A percentile compares a stretch with the other conserved stretches of the same genome.
These are phyloP conservation scores for Pyrenophora teres DNA, from an alignment of 2,329 filamentous ascomycete genomes.

Conservation along the genomic window DNA sequence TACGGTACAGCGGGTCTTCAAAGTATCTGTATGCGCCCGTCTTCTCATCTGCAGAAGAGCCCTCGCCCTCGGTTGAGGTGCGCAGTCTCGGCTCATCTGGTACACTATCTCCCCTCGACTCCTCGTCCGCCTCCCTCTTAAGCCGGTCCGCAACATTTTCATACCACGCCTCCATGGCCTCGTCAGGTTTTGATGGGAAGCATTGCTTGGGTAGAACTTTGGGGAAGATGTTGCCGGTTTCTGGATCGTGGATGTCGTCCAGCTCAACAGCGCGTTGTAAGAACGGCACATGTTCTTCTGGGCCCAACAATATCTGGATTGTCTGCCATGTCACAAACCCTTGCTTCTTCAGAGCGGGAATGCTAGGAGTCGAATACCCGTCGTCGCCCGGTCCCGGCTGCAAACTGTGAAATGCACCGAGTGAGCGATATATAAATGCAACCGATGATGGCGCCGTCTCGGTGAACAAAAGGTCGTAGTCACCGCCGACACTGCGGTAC, in stretches of 20 bases:
- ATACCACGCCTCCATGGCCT: constrained; percentile 86
- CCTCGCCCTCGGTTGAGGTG: constrained; percentile 45
- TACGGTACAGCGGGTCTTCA: constrained; percentile 55
- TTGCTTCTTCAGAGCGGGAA: constrained; percentile 79
- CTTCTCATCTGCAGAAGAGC: constrained; percentile 49
- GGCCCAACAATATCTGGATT: constrained; percentile 83
- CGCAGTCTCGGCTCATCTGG: constrained; percentile 35
- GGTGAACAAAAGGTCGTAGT: constrained; percentile 70
- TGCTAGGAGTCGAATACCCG: constrained; percentile 73
- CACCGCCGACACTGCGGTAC: constrained; percentile 54
- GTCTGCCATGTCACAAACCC: constrained; percentile 95
- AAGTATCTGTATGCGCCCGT: constrained; percentile 55
- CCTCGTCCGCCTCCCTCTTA: constrained; percentile 62
- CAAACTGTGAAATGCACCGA: constrained; percentile 87
- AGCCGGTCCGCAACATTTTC: constrained; percentile 73
- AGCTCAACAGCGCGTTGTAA: constrained; percentile 78
- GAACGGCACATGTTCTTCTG: constrained; percentile 84
- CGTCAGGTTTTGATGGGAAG: constrained; percentile 75
- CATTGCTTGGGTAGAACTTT: constrained; percentile 67
- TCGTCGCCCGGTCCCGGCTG: constrained; percentile 69
- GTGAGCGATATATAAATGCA: constrained; percentile 88
- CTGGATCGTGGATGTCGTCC: constrained; percentile 76
- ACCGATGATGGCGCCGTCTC: constrained; percentile 73
- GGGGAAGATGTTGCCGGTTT: constrained; percentile 62
- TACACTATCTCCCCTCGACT: constrained; percentile 27